phyloP scores from a whole-genome alignment of 2,329 filamentous ascomycete species.

The Pestalotiopsis sp. region DNA sequence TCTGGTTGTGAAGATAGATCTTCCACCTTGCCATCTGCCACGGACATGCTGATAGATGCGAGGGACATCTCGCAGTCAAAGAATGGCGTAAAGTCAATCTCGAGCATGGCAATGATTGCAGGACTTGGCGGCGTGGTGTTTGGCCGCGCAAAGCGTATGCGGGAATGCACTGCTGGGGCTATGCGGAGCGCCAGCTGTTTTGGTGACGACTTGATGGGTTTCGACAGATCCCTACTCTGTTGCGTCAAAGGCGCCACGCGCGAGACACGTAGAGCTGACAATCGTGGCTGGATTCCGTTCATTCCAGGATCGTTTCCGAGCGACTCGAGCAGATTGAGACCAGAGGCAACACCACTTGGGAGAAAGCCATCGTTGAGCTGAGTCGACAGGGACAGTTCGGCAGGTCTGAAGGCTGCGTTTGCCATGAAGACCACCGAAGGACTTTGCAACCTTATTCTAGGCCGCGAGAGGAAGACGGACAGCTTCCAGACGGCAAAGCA shows the following conservation, averaged over 20 bases:
- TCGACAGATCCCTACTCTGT: constrained; percentile 59
- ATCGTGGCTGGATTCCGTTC: constrained; percentile 61
- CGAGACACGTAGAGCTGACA: constrained; percentile 76
- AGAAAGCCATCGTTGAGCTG: constrained; percentile 63
- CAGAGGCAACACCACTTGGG: constrained; percentile 67
- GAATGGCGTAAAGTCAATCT: constrained; percentile 73
- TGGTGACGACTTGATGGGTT: constrained; percentile 66
- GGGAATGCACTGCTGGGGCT: constrained; percentile 71
- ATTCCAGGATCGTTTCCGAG: constrained; percentile 69
- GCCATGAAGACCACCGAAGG: constrained; percentile 69
- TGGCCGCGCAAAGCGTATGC: constrained; percentile 71
- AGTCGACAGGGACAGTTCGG: constrained; percentile 43
- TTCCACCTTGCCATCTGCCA: constrained; percentile 61
- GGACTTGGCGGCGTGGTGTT: constrained; percentile 59
- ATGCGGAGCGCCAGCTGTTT: constrained; percentile 62
- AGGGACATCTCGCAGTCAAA: constrained; percentile 69
- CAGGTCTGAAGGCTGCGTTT: constrained; percentile 61
- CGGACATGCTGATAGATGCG: constrained; percentile 57
- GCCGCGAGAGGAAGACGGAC: constrained; percentile 58
- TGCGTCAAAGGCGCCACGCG: constrained; percentile 71
- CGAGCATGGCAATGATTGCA: constrained; percentile 69
- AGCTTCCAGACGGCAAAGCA: constrained; percentile 62
- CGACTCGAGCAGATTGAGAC: constrained; percentile 77
- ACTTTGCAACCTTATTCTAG: constrained; percentile 66
- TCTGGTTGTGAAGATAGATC: constrained; percentile 56